Percentiles rank a stretch among this genome's conserved stretches.
Conservation (phyloP, 179 eudicot species). For the Patellifolia procumbens region DNA sequence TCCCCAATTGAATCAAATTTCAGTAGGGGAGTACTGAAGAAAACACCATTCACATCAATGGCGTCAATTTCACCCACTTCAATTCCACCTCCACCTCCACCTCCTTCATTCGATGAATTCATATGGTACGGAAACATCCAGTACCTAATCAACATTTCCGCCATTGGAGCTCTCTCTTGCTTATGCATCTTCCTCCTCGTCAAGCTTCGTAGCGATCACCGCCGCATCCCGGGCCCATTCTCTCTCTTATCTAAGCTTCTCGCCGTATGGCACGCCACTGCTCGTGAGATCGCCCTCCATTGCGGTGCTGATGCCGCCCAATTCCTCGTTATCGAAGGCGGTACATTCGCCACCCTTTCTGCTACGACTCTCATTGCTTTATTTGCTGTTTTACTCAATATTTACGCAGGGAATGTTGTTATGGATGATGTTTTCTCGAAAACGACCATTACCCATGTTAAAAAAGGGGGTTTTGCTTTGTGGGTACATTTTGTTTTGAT, state of each 20-base stretch:
- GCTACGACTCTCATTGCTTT: slow-evolving; percentile 45
- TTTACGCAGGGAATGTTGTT: slow-evolving; percentile 60
- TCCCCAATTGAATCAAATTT: slow-evolving; percentile 11
- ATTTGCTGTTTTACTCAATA: slow-evolving; percentile 50
- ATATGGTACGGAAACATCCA: slow-evolving; percentile 95
- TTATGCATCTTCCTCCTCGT: slow-evolving; percentile 68
- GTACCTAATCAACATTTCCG: slow-evolving; percentile 87
- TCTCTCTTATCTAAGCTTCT: slow-evolving; percentile 79
- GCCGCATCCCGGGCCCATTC: slow-evolving; percentile 75
- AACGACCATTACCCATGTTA: slow-evolving; percentile 69
- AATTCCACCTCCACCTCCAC: slow-evolving; percentile 33
- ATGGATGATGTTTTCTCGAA: slow-evolving; percentile 82
- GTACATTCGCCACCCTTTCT: slow-evolving; percentile 58
- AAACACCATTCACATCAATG: slow-evolving; percentile 10
- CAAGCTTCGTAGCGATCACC: slow-evolving; percentile 92
- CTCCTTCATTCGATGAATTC: slow-evolving; percentile 35
- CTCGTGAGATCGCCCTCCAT: slow-evolving; percentile 66
- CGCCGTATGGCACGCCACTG: slow-evolving; percentile 94
- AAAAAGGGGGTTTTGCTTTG: slow-evolving; percentile 57
- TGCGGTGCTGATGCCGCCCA: slow-evolving; percentile 98
- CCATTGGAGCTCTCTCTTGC: slow-evolving; percentile 72
- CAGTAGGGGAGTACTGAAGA: slow-evolving; percentile 1
- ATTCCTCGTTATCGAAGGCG: slow-evolving; percentile 83
- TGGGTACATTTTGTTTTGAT: slow-evolving; percentile 76
- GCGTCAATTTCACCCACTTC: slow-evolving; percentile 8